phyloP scores from a whole-genome alignment of 1,284 basidiomycete species.

The Coriolopsis trogii region DNA sequence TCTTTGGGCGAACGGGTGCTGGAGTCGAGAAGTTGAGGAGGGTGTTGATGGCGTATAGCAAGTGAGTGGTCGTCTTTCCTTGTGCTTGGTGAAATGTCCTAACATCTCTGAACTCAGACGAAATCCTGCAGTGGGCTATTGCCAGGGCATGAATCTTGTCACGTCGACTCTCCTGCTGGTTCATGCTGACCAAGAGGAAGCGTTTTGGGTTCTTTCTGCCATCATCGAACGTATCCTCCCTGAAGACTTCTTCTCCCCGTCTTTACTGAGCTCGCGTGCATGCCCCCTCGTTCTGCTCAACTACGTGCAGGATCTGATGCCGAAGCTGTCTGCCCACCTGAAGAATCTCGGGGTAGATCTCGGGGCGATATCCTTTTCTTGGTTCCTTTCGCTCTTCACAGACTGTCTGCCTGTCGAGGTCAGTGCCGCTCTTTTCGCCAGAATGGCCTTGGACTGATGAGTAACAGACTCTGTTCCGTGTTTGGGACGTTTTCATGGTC shows the following conservation, averaged over 20 bases:
- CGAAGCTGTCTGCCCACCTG: conserved; percentile 79
- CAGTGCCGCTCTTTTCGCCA: conserved; percentile 9
- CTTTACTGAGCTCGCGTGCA: conserved; percentile 86
- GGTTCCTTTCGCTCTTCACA: conserved; percentile 97
- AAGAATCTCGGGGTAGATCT: conserved; percentile 85
- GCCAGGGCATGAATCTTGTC: conserved; percentile 94
- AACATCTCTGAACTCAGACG: too few relatives aligned
- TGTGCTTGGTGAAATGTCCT: not conserved
- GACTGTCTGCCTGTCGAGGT: conserved; percentile 97
- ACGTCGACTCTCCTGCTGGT: conserved; percentile 93
- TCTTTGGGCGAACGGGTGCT: conserved; percentile 94
- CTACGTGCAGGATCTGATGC: conserved; percentile 79
- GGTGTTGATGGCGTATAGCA: conserved; percentile 89
- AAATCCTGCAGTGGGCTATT: conserved; percentile 86
- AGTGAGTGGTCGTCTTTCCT: conserved; percentile 53
- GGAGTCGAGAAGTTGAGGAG: conserved; percentile 92
- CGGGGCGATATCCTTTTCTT: conserved; percentile 95
- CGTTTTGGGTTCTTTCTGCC: conserved; percentile 93
- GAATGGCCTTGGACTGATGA: conserved; percentile 2
- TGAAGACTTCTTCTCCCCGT: conserved; percentile 83
- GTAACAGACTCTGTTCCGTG: conserved; percentile 78
- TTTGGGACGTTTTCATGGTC: conserved; percentile 96
- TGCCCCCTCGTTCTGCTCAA: conserved; percentile 92
- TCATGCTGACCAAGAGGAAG: conserved; percentile 93
- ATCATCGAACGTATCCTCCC: conserved; percentile 88